Evolutionary conservation across 257 asterid species (phyloP).

Genomic region (Jaltomata sinuosa): DNA sequence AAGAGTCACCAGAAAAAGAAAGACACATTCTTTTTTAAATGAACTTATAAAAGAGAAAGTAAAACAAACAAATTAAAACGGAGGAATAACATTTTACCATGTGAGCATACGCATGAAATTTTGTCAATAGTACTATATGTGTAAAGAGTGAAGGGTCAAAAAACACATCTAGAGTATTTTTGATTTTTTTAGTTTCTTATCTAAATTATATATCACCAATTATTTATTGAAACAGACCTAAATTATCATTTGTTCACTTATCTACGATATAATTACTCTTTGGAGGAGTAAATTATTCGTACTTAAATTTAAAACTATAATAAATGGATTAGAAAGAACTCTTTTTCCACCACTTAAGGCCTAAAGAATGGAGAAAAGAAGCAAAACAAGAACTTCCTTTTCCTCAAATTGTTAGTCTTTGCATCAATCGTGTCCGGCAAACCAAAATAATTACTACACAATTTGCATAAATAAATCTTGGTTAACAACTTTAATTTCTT

Average conservation of each 20-base stretch:
- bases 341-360: neutral
- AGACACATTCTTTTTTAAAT: rapidly evolving
- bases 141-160: too few species aligned
- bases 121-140: neutral
- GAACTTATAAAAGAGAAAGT: too few species aligned
- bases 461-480: neutral
- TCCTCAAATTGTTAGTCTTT: neutral
- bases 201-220: too few species aligned
- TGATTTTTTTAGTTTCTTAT: too few species aligned
- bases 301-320: neutral
- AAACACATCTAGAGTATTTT: too few species aligned
- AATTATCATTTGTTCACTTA: too few species aligned
- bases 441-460: neutral
- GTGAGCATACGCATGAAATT: neutral
- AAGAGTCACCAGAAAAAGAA: too few species aligned
- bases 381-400: neutral
- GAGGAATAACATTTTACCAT: neutral
- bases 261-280: neutral
- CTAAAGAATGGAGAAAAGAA: neutral
- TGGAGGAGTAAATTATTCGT: neutral
- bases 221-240: too few species aligned
- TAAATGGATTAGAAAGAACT: neutral
- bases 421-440: neutral
- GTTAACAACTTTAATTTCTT: neutral
- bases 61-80: too few species aligned